Percentiles rank a stretch among this genome's conserved stretches.
Evolutionary conservation across 75 land plant genomes (phyloP).

Genomic region (Pinus tabuliformis): DNA sequence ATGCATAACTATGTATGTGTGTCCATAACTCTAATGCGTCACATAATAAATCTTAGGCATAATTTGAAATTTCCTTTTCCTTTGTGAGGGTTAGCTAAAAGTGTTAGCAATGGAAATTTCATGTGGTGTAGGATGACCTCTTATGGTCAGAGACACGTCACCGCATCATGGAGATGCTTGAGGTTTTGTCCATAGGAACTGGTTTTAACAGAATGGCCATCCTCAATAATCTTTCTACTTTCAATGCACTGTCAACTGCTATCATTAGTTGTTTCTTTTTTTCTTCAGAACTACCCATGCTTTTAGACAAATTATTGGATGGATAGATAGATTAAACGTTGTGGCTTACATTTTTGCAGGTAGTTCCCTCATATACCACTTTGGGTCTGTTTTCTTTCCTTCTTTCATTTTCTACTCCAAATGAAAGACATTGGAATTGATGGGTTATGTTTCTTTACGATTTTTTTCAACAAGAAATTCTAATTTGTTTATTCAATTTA

Average conservation of each 20-base stretch:
- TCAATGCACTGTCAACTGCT: background rate
- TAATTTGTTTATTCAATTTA: no score
- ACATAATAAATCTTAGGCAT: no score
- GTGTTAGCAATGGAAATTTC: background rate
- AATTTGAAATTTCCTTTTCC: no score
- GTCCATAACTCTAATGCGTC: no score
- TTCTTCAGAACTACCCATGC: background rate
- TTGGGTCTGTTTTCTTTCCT: background rate
- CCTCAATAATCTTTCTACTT: background rate
- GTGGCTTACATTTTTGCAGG: slow-evolving; percentile 28
- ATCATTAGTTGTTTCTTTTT: background rate
- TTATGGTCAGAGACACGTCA: background rate
- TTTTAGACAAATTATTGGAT: background rate
- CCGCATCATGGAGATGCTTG: background rate
- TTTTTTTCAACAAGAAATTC: no score
- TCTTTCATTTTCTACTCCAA: background rate
- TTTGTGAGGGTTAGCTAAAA: no score
- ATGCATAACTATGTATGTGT: no score
- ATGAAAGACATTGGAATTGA: background rate
- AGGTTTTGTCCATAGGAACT: background rate
- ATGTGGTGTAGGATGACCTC: background rate
- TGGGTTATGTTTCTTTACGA: background rate
- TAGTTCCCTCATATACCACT: background rate
- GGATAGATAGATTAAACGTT: no score
- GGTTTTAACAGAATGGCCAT: slow-evolving; percentile 4